phyloP scores from a whole-genome alignment of 2,329 filamentous ascomycete genomes.

The Helotiales sp. region DNA sequence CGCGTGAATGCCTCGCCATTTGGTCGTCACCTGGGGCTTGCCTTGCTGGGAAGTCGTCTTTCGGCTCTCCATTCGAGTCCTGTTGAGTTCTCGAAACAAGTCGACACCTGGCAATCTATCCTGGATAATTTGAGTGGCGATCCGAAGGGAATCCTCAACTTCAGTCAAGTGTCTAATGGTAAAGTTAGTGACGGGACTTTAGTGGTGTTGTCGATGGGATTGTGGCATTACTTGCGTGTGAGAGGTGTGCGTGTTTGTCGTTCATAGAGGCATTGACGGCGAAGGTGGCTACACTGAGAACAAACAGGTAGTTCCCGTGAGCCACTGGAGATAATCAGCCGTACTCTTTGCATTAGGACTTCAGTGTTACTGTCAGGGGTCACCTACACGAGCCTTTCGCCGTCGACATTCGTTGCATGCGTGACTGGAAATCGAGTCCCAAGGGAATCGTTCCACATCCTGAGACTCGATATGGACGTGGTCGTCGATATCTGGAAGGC shows the following conservation, averaged over 20 bases:
- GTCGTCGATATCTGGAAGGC: too few relatives aligned
- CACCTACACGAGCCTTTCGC: not conserved
- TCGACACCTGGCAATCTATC: not conserved
- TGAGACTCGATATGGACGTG: too few relatives aligned
- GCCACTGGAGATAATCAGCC: too few relatives aligned
- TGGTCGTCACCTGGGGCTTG: too few relatives aligned
- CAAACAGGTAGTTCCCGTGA: not conserved
- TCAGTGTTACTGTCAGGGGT: too few relatives aligned
- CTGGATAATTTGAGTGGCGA: too few relatives aligned
- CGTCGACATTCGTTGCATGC: not conserved
- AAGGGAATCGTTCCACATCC: too few relatives aligned
- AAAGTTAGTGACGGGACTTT: not conserved
- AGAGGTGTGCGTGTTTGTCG: not conserved
- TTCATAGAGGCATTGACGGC: not conserved
- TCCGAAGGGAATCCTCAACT: too few relatives aligned
- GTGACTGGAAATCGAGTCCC: too few relatives aligned
- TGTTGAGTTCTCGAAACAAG: not conserved
- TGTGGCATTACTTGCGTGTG: not conserved
- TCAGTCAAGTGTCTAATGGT: slow-evolving; percentile 1
- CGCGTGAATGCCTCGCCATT: too few relatives aligned
- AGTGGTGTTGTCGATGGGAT: not conserved
- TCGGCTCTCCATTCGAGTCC: not conserved
- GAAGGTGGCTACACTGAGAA: not conserved
- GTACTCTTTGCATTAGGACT: too few relatives aligned
- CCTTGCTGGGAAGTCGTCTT: too few relatives aligned